phyloP scores from a whole-genome alignment of 1,284 basidiomycete genomes.

The Cryptococcus sp. region DNA sequence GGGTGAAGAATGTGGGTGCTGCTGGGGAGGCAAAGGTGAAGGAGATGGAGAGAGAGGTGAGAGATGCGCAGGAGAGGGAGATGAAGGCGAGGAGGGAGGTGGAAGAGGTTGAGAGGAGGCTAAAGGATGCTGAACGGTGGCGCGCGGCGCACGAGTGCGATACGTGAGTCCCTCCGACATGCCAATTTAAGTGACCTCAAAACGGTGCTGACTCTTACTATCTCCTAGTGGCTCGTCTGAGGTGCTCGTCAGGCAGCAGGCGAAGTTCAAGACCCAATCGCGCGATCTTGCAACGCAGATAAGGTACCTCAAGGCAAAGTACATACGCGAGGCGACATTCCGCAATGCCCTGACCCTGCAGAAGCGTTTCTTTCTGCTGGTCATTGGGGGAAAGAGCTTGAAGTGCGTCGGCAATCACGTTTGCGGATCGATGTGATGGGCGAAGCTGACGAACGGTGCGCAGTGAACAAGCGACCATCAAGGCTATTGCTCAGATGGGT shows the following conservation, averaged over 20 bases:
- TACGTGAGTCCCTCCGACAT: conserved; percentile 15
- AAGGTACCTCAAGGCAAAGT: conserved; percentile 86
- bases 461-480: conserved; percentile 73
- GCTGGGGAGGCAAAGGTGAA: conserved; percentile 13
- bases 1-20: conserved; percentile 12
- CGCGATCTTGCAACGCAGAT: conserved; percentile 57
- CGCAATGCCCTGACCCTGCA: conserved; percentile 78
- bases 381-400: conserved; percentile 60
- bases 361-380: conserved; percentile 64
- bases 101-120: conserved; percentile 14
- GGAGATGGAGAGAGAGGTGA: conserved; percentile 15
- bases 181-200: background rate
- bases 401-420: conserved; percentile 56
- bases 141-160: conserved; percentile 15
- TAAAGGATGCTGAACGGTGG: conserved; percentile 17
- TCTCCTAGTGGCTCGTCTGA: conserved; percentile 7
- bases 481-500: conserved; percentile 72
- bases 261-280: conserved; percentile 35
- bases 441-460: background rate
- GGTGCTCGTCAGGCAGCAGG: conserved; percentile 26
- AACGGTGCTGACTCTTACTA: conserved; percentile 3
- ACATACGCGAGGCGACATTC: conserved; percentile 76
- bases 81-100: conserved; percentile 13
- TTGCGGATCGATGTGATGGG: background rate
- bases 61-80: conserved; percentile 16